Evolutionary conservation across 108 stramenopile genomes (phyloP), one percentile per base, ranked within the genome.

Genomic region (Skeletonema marinoi): DNA sequence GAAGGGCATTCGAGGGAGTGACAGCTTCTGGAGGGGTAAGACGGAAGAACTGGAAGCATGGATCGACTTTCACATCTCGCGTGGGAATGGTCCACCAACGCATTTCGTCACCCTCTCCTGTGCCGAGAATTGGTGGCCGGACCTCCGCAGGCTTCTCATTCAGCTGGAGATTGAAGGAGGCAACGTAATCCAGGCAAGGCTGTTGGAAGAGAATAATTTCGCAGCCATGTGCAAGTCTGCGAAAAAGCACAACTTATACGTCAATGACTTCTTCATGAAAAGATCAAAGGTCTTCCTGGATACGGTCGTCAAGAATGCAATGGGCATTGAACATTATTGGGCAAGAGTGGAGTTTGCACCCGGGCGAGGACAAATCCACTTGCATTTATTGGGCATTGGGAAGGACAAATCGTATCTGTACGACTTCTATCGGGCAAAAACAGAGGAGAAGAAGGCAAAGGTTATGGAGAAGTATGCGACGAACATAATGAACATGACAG

Each of bases 121-220:
- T 66, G 71, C 78, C 29, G 78, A 79, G 48, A 65, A 73, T 59
- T 79, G 71, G 66, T 73, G 78, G 78, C 72, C 78, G n/a, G 78
- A 79, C 30, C 16, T 79, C 16, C 31, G 21, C 4, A 32, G 72
- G 9, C 14, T 79, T 0, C 13, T 79, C n/a, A 39, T 30, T 5
- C 33, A 79, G 16, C 35, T 72, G 30, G 68, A 79, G 7, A 11
- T 21, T 25, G 7, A 60, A 21, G 59, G 16, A 0, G 69, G 69
- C 16, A 64, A 70, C 10, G 3, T 32, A 2, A 33, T 0, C 16
- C n/a, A 71, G 13, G 71, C 62, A 8, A 25, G 16, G 7, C 63
- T 65, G 11, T 14, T 65, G 21, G 9, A 33, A 46, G 19, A 69
- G 2, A 41, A 41, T 10, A 1, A 41, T 10, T 1, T 11, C 25